A percentile compares a stretch with the other conserved stretches of the same genome.
These are phyloP conservation scores for Melampsora larici-populina DNA, from an alignment of 1,284 basidiomycete genomes.

Conservation along the genomic window DNA sequence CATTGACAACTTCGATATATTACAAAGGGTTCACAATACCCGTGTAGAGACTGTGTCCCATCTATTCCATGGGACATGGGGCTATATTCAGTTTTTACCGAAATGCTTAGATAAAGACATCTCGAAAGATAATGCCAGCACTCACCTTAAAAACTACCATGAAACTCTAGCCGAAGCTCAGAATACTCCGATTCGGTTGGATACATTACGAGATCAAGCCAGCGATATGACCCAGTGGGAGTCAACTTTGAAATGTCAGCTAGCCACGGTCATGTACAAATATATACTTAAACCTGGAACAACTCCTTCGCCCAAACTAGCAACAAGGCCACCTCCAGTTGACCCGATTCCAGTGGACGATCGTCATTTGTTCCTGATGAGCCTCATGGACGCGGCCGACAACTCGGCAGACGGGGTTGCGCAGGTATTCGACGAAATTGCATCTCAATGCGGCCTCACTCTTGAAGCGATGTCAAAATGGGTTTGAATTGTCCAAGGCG, in stretches of 20 bases:
- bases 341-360: too few species aligned
- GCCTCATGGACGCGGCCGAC: slow-evolving; percentile 13
- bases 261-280: too few species aligned
- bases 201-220: neutral
- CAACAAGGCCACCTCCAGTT: too few species aligned
- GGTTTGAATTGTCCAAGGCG: neutral
- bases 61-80: slow-evolving; percentile 23
- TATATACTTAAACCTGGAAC: slow-evolving; percentile 4
- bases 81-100: slow-evolving; percentile 12
- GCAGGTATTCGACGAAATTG: too few species aligned
- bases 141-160: neutral
- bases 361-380: neutral
- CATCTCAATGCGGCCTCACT: too few species aligned
- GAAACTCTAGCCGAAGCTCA: neutral
- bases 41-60: neutral
- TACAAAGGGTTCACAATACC: too few species aligned
- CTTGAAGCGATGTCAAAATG: neutral
- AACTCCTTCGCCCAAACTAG: neutral
- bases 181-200: neutral
- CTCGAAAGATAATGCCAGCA: neutral
- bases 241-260: neutral
- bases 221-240: neutral
- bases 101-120: neutral
- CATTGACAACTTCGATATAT: too few species aligned
- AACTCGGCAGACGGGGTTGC: too few species aligned